Base-by-base conservation (phyloP, 2,329 filamentous ascomycete genomes). In the Beauveria pseudobassiana region DNA sequence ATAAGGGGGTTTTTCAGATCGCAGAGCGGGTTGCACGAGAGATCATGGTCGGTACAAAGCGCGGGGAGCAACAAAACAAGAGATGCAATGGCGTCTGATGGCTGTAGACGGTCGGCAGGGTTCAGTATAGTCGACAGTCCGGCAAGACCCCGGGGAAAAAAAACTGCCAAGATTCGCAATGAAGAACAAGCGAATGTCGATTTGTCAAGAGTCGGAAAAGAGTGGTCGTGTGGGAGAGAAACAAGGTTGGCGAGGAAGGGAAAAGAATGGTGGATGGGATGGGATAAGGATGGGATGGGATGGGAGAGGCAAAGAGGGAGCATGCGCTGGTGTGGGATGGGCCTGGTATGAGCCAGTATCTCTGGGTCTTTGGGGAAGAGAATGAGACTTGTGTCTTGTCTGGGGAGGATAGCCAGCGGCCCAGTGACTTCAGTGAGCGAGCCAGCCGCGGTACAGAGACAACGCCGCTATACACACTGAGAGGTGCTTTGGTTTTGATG, bases 1-100 rank as follows among this genome's bases (percentile, higher is more conserved):
- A 62, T 62, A 56, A 50, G 46, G 59, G 26, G 43, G 52, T 42
- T 48, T 22, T 52, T 50, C 28, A 52, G 38, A 34, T 53, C n/a
- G 24, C 38, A 26, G 10, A n/a, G 48, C 57, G 48, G 49, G 48
- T 53, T 52, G 24, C 48, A 53, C 40, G 46, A 38, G 34, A 52
- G 57, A 18, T 60, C 49, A 53, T 60, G 56, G 20, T 51, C 56
- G 42, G 28, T 28, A 24, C 20, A 12, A 22, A 4, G 40, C 34
- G 46, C 3, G 46, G 48, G 16, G 22, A 16, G 28, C 16, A 34
- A 42, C n/a, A 12, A 49, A 24, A 18, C 26, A 9, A 6, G 26
- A 26, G 28, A 58, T 58, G 43, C 16, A 16, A 20, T 30, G 30
- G 28, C 14, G 45, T 24, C 16, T 26, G 12, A 22, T 30, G 48